phyloP scores from a whole-genome alignment of 371 early-diverging fungal species.

The Mucor mucedo region DNA sequence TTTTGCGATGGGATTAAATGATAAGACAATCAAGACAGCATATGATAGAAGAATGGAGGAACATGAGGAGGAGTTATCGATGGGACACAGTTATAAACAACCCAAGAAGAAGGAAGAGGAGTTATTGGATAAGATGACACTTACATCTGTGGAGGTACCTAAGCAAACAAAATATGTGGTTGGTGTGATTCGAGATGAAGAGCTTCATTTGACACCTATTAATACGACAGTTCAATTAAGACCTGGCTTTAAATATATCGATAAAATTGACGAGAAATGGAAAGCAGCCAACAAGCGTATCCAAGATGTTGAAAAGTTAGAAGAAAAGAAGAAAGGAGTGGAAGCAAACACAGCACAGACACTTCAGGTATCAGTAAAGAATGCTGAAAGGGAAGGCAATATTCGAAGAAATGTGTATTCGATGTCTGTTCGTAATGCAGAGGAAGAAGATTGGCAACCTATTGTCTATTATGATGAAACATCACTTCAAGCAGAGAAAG shows the following conservation, averaged over 20 bases:
- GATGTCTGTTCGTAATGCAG: conserved; percentile 64
- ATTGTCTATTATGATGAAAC: conserved; percentile 69
- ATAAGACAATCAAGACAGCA: conserved; percentile 70
- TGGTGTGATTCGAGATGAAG: conserved; percentile 77
- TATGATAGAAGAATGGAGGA: conserved; percentile 65
- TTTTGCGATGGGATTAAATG: conserved; percentile 79
- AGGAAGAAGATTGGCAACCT: conserved; percentile 81
- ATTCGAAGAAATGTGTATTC: conserved; percentile 61
- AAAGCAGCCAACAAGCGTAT: conserved; percentile 72
- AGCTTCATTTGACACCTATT: conserved; percentile 84
- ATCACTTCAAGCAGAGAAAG: conserved; percentile 48
- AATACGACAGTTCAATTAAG: conserved; percentile 78
- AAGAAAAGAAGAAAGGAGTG: conserved; percentile 52
- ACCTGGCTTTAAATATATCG: conserved; percentile 85
- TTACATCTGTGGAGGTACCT: conserved; percentile 80
- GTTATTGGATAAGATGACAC: conserved; percentile 76
- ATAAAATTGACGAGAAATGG: conserved; percentile 86
- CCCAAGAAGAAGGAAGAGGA: conserved; percentile 51
- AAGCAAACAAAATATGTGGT: conserved; percentile 79
- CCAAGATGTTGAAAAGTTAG: conserved; percentile 71
- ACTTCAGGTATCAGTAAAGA: conserved; percentile 65
- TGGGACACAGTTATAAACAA: conserved; percentile 29
- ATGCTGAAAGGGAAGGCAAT: conserved; percentile 58
- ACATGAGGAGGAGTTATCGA: conserved; percentile 47
- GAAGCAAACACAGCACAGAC: conserved; percentile 61